Percentiles rank a stretch among this genome's conserved stretches.
Evolutionary conservation across 805 yeast species (phyloP).

Genomic region (Saccharomycopsis sp.): DNA sequence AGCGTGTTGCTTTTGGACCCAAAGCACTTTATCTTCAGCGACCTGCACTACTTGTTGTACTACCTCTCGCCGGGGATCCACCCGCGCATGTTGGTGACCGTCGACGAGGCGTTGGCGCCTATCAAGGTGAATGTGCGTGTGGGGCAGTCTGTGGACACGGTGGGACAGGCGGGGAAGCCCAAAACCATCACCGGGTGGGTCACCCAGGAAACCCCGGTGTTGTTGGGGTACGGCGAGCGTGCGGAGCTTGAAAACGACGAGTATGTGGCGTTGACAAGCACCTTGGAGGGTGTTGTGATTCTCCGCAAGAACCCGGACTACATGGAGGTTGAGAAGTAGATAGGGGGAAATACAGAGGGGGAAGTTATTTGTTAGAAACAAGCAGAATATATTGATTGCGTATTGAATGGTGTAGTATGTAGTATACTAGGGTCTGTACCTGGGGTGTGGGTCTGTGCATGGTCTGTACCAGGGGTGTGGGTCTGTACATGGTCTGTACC

Average conservation of each 20-base stretch:
- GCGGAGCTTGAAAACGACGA: conserved; percentile 96
- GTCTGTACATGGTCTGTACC: no score
- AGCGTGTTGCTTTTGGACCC: conserved; percentile 84
- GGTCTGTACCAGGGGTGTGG: no score
- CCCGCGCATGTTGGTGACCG: conserved; percentile 89
- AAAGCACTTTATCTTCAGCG: conserved; percentile 66
- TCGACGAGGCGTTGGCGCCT: conserved; percentile 80
- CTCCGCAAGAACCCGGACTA: conserved; percentile 85
- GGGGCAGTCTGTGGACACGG: conserved; percentile 98
- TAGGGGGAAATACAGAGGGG: no score
- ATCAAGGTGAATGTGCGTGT: conserved; percentile 94
- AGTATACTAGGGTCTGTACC: no score
- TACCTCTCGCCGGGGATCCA: conserved; percentile 82
- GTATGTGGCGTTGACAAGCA: conserved; percentile 71
- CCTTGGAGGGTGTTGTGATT: conserved; percentile 90
- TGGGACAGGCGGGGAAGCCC: conserved; percentile 99
- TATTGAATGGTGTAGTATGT: no score
- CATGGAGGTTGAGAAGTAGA: conserved; percentile 55
- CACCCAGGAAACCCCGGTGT: conserved; percentile 95
- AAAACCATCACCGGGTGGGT: conserved; percentile 99
- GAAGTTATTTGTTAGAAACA: no score
- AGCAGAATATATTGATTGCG: no score
- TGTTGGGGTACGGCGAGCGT: conserved; percentile 87
- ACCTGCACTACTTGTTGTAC: conserved; percentile 74
- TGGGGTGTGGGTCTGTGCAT: no score